phyloP scores from a whole-genome alignment of 352 stramenopile genomes.

The Pythium chondricola region DNA sequence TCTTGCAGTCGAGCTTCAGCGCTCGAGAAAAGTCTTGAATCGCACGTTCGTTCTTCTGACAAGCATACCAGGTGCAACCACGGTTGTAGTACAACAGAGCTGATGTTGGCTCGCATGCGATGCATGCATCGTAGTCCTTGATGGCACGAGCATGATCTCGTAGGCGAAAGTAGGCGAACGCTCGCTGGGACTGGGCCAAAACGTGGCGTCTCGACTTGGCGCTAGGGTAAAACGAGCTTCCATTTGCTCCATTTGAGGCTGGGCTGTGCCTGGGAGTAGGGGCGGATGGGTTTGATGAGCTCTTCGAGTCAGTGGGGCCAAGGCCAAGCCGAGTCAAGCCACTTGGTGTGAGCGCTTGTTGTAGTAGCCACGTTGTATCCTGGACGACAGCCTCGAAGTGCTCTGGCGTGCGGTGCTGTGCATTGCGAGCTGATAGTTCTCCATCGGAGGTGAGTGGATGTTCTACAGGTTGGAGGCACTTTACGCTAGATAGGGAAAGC shows the following conservation, averaged over 20 bases:
- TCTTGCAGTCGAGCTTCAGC: slow-evolving; percentile 62
- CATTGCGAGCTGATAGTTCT: slow-evolving; percentile 23
- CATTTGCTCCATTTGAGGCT: not conserved
- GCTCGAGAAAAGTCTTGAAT: slow-evolving; percentile 51
- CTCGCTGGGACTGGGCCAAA: slow-evolving; percentile 38
- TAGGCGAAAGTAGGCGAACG: slow-evolving; percentile 53
- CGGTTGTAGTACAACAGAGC: slow-evolving; percentile 52
- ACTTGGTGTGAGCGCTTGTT: slow-evolving; percentile 15
- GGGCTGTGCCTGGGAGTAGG: no score
- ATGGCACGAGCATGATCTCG: slow-evolving; percentile 37
- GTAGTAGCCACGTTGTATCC: slow-evolving; percentile 27
- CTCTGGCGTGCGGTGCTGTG: slow-evolving; percentile 10
- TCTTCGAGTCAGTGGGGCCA: no score
- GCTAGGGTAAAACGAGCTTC: slow-evolving; percentile 1
- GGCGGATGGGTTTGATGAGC: no score
- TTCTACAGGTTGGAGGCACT: slow-evolving; percentile 16
- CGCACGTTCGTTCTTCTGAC: slow-evolving; percentile 35
- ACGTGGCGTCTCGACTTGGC: slow-evolving; percentile 31
- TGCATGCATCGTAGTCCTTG: slow-evolving; percentile 48
- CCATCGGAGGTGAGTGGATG: slow-evolving; percentile 14
- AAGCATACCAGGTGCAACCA: slow-evolving; percentile 49
- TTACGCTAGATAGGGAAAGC: not conserved
- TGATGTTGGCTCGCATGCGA: slow-evolving; percentile 31
- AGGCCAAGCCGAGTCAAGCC: no score
- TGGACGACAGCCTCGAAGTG: slow-evolving; percentile 22